Evolutionary conservation across 352 stramenopile genomes (phyloP).

Genomic region (Pseudoperonospora humuli): DNA sequence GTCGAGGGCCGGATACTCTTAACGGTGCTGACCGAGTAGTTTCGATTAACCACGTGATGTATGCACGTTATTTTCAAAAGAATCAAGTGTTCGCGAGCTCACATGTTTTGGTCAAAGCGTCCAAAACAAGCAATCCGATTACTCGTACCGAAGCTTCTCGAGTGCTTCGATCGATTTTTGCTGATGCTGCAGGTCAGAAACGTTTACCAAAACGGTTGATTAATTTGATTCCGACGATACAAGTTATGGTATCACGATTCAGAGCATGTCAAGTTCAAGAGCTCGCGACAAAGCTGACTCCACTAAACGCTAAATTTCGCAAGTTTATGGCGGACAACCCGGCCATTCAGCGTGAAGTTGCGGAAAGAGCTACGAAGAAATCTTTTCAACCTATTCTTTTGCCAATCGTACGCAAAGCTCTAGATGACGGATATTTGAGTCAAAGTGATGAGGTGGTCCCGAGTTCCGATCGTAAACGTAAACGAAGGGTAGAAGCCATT

Average conservation of each 20-base stretch:
- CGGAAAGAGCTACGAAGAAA: conserved; percentile 4
- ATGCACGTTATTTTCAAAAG: conserved; percentile 35
- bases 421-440: conserved; percentile 54
- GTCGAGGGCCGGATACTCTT: not conserved
- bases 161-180: conserved; percentile 46
- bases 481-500: conserved; percentile 41
- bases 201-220: conserved; percentile 49
- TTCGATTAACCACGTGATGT: conserved; percentile 62
- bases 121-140: conserved; percentile 22
- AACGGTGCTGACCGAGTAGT: conserved; percentile 9
- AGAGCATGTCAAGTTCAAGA: conserved; percentile 28
- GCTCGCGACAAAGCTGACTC: conserved; percentile 26
- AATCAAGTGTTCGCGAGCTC: conserved; percentile 29
- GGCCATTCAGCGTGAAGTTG: conserved; percentile 22
- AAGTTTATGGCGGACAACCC: conserved; percentile 39
- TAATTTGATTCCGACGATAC: conserved; percentile 51
- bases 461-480: conserved; percentile 32
- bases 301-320: conserved; percentile 24
- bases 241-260: conserved; percentile 37
- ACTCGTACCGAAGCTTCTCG: conserved; percentile 31
- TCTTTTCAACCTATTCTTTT: conserved; percentile 11
- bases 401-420: conserved; percentile 20
- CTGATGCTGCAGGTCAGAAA: conserved; percentile 16
- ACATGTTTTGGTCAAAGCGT: conserved; percentile 25
- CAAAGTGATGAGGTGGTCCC: conserved; percentile 28